A percentile compares a stretch with the other conserved stretches of the same genome.
Evolutionary conservation across 2,329 filamentous ascomycete genomes (phyloP).

Genomic region (Cordyceps militaris): DNA sequence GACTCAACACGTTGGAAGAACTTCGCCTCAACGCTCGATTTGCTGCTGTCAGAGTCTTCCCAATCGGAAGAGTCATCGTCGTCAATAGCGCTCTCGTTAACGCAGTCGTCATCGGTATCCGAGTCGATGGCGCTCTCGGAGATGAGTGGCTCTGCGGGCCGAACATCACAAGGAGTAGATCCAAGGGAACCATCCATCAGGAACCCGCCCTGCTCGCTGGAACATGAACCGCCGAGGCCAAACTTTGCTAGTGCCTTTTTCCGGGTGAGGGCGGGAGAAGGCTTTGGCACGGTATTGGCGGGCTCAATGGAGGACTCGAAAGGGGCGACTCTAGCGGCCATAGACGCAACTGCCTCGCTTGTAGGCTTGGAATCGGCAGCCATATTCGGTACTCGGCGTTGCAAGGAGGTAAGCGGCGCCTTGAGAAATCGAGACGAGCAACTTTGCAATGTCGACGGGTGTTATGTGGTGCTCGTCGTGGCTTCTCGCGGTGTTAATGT

Average conservation of each 20-base stretch:
- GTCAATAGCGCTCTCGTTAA: conserved; percentile 69
- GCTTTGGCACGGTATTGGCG: background rate
- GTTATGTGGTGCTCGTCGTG: conserved; percentile 84
- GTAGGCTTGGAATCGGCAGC: background rate
- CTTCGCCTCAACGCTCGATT: conserved; percentile 73
- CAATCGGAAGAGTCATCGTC: conserved; percentile 57
- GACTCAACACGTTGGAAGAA: conserved; percentile 91
- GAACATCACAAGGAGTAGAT: conserved; percentile 58
- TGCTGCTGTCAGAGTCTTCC: conserved; percentile 69
- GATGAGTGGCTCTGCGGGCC: conserved; percentile 36
- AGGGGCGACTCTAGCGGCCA: background rate
- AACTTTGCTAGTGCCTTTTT: conserved; percentile 57
- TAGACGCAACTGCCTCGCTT: background rate
- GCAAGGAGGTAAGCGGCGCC: background rate
- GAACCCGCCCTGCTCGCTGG: conserved; percentile 47
- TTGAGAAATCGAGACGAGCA: conserved; percentile 77
- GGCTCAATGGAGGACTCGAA: background rate
- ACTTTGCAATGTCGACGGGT: conserved; percentile 86
- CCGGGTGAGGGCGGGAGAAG: conserved; percentile 56
- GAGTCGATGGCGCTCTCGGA: conserved; percentile 45
- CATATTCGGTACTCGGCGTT: background rate
- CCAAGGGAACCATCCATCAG: conserved; percentile 57
- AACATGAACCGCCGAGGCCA: conserved; percentile 72
- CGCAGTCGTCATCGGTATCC: conserved; percentile 58
- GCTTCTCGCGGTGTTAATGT: conserved; percentile 54